Conservation (phyloP, 805 yeast species). For the Jamesozyma lodderae region DNA sequence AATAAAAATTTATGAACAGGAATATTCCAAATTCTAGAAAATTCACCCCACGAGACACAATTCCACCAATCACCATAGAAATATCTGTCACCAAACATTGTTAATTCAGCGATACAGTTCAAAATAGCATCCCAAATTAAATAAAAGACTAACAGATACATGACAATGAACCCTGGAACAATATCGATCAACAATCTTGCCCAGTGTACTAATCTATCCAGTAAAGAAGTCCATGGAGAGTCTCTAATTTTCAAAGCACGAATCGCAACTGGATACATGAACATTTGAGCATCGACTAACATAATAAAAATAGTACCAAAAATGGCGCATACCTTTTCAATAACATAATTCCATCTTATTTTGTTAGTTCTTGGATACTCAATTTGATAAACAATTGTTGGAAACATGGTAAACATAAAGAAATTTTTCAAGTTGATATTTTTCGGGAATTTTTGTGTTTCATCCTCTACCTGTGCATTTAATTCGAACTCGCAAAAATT, state of each 20-base stretch:
- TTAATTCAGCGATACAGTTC: slow-evolving; percentile 82
- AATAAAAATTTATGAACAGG: slow-evolving; percentile 86
- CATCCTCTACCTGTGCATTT: slow-evolving; percentile 35
- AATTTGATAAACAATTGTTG: slow-evolving; percentile 76
- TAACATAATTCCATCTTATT: slow-evolving; percentile 62
- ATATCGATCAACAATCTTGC: slow-evolving; percentile 47
- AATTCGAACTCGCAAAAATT: slow-evolving; percentile 67
- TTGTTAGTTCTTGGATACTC: slow-evolving; percentile 67
- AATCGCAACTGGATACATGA: slow-evolving; percentile 65
- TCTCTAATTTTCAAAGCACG: slow-evolving; percentile 54
- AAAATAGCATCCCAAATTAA: slow-evolving; percentile 93
- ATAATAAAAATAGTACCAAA: slow-evolving; percentile 81
- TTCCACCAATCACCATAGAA: slow-evolving; percentile 99
- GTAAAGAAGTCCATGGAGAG: slow-evolving; percentile 17
- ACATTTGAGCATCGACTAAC: slow-evolving; percentile 72
- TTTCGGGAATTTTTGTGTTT: slow-evolving; percentile 48
- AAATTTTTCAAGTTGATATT: slow-evolving; percentile 60
- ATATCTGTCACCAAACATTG: slow-evolving; percentile 79
- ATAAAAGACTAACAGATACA: slow-evolving; percentile 73
- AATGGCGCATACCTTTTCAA: slow-evolving; percentile 63
- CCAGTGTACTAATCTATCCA: slow-evolving; percentile 20
- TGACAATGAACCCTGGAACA: slow-evolving; percentile 68
- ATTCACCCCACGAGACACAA: slow-evolving; percentile 86
- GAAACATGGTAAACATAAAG: slow-evolving; percentile 77
- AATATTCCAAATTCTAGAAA: slow-evolving; percentile 86